Evolutionary conservation across 495 filamentous ascomycete genomes (phyloP).

Genomic region (Penicillium cinerascens): DNA sequence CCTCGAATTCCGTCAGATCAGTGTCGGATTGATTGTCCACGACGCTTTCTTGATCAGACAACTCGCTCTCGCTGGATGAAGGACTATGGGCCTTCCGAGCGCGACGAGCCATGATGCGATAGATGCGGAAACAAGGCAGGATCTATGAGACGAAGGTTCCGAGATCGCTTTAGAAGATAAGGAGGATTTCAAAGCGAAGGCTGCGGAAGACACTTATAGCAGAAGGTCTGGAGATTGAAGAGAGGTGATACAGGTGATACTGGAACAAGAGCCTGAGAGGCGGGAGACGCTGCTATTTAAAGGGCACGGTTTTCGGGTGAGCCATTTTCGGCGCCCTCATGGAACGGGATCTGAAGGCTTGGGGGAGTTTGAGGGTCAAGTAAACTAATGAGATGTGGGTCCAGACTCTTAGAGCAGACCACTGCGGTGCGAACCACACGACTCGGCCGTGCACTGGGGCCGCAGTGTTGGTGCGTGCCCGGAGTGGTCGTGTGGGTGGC

Average conservation of each 20-base stretch:
- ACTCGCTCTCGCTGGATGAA: slow-evolving; percentile 15
- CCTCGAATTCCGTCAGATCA: too few species aligned
- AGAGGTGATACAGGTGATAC: too few species aligned
- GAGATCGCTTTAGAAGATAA: too few species aligned
- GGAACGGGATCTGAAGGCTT: neutral
- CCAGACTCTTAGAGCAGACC: too few species aligned
- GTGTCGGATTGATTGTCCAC: neutral
- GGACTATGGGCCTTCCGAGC: slow-evolving; percentile 3
- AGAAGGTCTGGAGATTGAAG: too few species aligned
- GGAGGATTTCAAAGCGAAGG: too few species aligned
- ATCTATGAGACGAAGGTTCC: too few species aligned
- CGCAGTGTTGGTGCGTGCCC: slow-evolving; percentile 6
- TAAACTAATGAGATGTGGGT: too few species aligned
- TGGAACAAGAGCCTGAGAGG: slow-evolving; percentile 1
- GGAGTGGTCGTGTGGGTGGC: slow-evolving; percentile 4
- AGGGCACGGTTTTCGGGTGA: neutral
- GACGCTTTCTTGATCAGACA: slow-evolving; percentile 17
- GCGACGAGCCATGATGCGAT: slow-evolving; percentile 20
- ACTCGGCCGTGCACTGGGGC: slow-evolving; percentile 6
- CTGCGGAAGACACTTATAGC: too few species aligned
- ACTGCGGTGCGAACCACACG: neutral
- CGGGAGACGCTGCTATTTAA: slow-evolving; percentile 6
- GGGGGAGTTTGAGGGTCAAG: neutral
- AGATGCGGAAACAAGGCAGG: too few species aligned
- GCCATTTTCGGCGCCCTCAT: slow-evolving; percentile 12